phyloP scores from a whole-genome alignment of 2,329 filamentous ascomycete genomes.

The Penicillium griseofulvum region DNA sequence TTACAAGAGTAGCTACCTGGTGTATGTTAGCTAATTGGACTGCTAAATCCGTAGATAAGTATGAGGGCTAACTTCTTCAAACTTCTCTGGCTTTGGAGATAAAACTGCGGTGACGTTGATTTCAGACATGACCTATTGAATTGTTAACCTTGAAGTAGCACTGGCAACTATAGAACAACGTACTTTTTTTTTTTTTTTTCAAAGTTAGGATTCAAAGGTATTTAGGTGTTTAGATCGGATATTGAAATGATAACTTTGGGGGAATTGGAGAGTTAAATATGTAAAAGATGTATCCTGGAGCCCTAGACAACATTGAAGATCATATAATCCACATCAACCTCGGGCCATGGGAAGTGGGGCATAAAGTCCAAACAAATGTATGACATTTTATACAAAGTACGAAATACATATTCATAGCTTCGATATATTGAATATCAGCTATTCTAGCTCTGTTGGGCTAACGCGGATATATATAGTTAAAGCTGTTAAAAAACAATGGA shows the following conservation, averaged over 20 bases:
- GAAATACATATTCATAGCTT: background rate
- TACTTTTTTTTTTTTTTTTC: background rate
- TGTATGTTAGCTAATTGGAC: background rate
- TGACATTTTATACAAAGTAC: too few relatives aligned
- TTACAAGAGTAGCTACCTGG: conserved; percentile 27
- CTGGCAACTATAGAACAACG: background rate
- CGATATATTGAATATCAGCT: background rate
- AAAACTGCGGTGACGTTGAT: conserved; percentile 32
- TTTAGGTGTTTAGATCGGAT: background rate
- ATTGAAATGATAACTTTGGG: background rate
- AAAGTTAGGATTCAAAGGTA: background rate
- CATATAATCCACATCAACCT: conserved; percentile 13
- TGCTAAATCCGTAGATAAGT: background rate
- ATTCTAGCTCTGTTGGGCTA: background rate
- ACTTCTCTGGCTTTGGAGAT: conserved; percentile 31
- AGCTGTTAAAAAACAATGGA: too few relatives aligned
- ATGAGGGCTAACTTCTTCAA: conserved; percentile 30
- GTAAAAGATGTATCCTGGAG: background rate
- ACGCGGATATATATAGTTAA: background rate
- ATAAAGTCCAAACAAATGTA: background rate
- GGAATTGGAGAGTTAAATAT: background rate
- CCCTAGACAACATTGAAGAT: background rate
- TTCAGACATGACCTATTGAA: conserved; percentile 24
- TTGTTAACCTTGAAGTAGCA: background rate
- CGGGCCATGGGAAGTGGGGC: conserved; percentile 20